Base-by-base conservation (phyloP, 768 basidiomycete genomes). In the Melanogaster broomeanus region DNA sequence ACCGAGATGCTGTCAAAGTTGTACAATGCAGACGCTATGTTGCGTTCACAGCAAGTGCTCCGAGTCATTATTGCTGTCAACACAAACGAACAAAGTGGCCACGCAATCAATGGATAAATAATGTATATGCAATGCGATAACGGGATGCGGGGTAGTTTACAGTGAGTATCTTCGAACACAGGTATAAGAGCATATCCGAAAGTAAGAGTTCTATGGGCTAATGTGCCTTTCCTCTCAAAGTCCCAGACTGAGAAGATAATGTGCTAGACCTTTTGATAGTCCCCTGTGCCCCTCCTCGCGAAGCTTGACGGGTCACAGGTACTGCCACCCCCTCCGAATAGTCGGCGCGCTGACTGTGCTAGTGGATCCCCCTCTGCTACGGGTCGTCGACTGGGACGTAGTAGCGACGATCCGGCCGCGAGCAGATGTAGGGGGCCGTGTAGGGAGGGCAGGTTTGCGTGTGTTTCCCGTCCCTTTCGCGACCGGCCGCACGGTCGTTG, bases 231-330 rank as follows among this genome's bases (percentile, higher is more conserved):
- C 60, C 59, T 31, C 37, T 61, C 53, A 52, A 38, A 41, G 59
- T 66, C 31, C 56, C 64, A 48, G 61, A 60, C 55, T 58, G 67
- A 37, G 68, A 65, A 56, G 57, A 61, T 28, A 57, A 58, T 38
- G 68, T 52, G 22, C 54, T 65, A 18, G 60, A 53, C 24, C 48
- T 69, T 57, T 60, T 58, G 18, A 40, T 22, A n/a, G 57, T 35
- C 13, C 43, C 54, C 35, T 51, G 63, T n/a, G 51, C 25, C 10
- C 40, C 52, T 16, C 55, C 51, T 15, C 53, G 51, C 35, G 22
- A 10, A 34, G 31, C 34, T 24, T 57, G 65, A 46, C 56, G 57
- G 8, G 57, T 21, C 5, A 16, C 31, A 28, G 45, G 16, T 2
- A 19, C 46, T 28, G 51, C 22, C 44, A 55, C 62, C 38, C 57